phyloP scores from a whole-genome alignment of 192 early-diverging fungal genomes.

The Linderina pennispora region DNA sequence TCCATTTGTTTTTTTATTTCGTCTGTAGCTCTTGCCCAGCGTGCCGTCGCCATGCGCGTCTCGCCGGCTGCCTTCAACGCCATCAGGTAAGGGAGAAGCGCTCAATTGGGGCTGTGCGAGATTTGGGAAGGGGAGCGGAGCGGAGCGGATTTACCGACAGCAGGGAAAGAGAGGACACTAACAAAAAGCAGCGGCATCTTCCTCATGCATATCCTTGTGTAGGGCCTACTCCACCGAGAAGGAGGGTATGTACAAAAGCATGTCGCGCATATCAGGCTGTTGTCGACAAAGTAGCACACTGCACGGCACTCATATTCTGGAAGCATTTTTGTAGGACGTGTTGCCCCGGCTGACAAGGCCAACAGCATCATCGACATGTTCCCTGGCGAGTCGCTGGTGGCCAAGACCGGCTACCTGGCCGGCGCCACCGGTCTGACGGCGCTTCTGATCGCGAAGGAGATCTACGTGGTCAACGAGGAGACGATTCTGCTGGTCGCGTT shows the following conservation, averaged over 20 bases:
- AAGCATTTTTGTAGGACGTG: conserved; percentile 3
- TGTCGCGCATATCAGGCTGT: not conserved
- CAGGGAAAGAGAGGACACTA: not conserved
- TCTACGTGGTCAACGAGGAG: conserved; percentile 95
- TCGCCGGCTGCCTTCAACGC: conserved; percentile 36
- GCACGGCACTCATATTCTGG: too few relatives aligned
- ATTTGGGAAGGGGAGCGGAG: too few relatives aligned
- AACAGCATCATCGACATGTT: conserved; percentile 87
- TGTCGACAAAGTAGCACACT: not conserved
- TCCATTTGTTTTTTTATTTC: not conserved
- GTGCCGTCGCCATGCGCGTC: conserved; percentile 37
- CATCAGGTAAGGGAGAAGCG: conserved; percentile 13
- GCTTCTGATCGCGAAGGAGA: conserved; percentile 92
- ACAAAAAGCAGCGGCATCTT: too few relatives aligned
- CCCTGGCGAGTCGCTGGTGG: conserved; percentile 80
- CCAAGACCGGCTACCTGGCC: conserved; percentile 88
- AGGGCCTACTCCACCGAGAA: conserved; percentile 37
- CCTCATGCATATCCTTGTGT: too few relatives aligned
- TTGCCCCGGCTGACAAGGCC: conserved; percentile 69
- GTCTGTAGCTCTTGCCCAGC: conserved; percentile 40
- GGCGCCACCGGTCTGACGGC: conserved; percentile 76
- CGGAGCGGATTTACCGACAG: not conserved
- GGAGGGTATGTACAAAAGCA: not conserved
- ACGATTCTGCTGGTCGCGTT: conserved; percentile 77
- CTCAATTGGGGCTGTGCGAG: not conserved